phyloP scores from a whole-genome alignment of 2,329 filamentous ascomycete species.

The Pseudogymnoascus verrucosus region DNA sequence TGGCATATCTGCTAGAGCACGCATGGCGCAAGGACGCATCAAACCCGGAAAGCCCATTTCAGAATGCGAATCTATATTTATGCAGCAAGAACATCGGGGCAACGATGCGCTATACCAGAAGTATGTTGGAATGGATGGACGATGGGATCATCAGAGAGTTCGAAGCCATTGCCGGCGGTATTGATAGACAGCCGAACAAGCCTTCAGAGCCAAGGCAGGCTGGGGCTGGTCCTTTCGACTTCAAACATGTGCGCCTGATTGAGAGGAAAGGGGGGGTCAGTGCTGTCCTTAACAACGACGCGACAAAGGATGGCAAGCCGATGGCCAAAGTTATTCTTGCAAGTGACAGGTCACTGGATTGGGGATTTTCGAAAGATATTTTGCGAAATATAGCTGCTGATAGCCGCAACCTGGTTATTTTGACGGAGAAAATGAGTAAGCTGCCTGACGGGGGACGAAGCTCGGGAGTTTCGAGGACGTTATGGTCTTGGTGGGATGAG shows the following conservation, averaged over 20 bases:
- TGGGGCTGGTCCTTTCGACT: conserved; percentile 71
- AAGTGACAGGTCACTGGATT: conserved; percentile 82
- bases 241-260: conserved; percentile 73
- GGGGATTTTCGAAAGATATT: conserved; percentile 85
- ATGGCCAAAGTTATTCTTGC: conserved; percentile 73
- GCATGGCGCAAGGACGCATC: conserved; percentile 67
- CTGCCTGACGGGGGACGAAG: conserved; percentile 24
- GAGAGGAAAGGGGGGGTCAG: conserved; percentile 76
- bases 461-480: conserved; percentile 52
- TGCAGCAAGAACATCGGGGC: conserved; percentile 80
- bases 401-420: conserved; percentile 71
- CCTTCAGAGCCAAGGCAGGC: conserved; percentile 39
- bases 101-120: conserved; percentile 82
- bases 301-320: conserved; percentile 34
- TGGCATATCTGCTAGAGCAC: conserved; percentile 87
- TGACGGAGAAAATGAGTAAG: conserved; percentile 65
- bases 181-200: conserved; percentile 36
- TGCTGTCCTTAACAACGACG: conserved; percentile 48
- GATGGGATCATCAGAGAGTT: conserved; percentile 90
- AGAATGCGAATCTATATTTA: conserved; percentile 61
- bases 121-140: conserved; percentile 99
- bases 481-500: conserved; percentile 77
- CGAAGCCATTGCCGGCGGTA: conserved; percentile 51
- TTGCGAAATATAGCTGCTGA: conserved; percentile 68
- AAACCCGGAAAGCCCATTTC: conserved; percentile 43